Base-by-base conservation (phyloP, 148 eudicot genomes). In the Chenopodium suecicum region DNA sequence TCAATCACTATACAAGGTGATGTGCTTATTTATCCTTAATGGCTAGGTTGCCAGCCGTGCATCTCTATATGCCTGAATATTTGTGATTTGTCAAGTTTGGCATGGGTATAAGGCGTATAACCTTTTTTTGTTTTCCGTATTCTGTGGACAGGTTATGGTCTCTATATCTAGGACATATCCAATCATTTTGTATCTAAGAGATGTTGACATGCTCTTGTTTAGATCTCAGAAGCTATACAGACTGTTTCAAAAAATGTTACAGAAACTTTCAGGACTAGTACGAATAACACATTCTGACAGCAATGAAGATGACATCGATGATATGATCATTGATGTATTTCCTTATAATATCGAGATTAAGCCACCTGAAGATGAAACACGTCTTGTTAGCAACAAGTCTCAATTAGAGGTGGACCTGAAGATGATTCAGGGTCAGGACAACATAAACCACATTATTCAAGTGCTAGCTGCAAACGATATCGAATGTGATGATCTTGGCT, bases 1-100 rank as follows among this genome's bases (percentile, higher is more conserved):
- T 62, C 98, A 95, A 83, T 90, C 97, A 70, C 90, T 95, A 79
- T 95, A 95, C 84, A 95, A 89, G 98, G 98, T 95, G 76, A n/a
- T 66, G 23, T 37, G n/a, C 37, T 20, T 19, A 27, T 64, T 54
- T 20, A 13, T 65, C 73, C 54, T 25, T 8, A n/a, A 14, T 79
- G 17, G 14, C 10, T 52, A 48, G 78, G 29, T 69, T 32, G 73
- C 1, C 46, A 14, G 73, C n/a, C 2, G 34, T 12, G n/a, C 12
- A 69, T 67, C 34, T n/a, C 9, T 31, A 4, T 25, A n/a, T 75
- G 9, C 25, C 66, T 5, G 9, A 14, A 9, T 14, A 20, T 47
- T 13, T 73, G 16, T 29, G 11, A 9, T 74, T 19, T 69, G 20
- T 23, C 37, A 34, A 70, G 79, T 10, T 75, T 73, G 17, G 4